A percentile compares a stretch with the other conserved stretches of the same genome.
phyloP scores from a whole-genome alignment of 345 rosid species.

The Eucalyptus tenuipes region DNA sequence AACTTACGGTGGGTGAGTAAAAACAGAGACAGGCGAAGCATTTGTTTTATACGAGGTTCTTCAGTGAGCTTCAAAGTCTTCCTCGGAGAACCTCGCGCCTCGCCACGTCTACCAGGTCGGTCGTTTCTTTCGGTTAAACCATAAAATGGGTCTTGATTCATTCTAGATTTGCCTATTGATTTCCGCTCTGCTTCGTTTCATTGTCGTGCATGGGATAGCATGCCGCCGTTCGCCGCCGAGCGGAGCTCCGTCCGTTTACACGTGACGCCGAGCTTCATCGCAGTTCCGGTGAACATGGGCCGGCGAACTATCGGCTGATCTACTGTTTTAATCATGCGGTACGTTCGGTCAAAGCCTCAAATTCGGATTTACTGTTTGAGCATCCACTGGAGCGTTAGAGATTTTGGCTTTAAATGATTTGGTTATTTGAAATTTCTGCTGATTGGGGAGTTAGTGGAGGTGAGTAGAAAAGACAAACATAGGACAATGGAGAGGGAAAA shows the following conservation, averaged over 20 bases:
- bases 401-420: not conserved
- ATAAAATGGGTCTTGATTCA: not conserved
- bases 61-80: not conserved
- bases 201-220: not conserved
- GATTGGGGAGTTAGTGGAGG: not conserved
- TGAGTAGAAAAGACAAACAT: not conserved
- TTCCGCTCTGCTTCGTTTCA: not conserved
- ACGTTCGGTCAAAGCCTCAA: not conserved
- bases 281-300: not conserved
- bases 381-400: not conserved
- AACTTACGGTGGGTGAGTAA: not conserved
- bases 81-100: not conserved
- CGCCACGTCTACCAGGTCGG: not conserved
- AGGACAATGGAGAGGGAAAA: not conserved
- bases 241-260: not conserved
- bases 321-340: not conserved
- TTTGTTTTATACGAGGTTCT: not conserved
- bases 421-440: not conserved
- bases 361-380: not conserved
- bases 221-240: not conserved
- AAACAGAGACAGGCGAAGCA: not conserved
- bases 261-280: not conserved
- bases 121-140: not conserved
- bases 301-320: not conserved
- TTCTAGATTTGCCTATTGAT: not conserved